Conservation (phyloP, 1,139 yeast genomes). For the Protomyces inundatus region DNA sequence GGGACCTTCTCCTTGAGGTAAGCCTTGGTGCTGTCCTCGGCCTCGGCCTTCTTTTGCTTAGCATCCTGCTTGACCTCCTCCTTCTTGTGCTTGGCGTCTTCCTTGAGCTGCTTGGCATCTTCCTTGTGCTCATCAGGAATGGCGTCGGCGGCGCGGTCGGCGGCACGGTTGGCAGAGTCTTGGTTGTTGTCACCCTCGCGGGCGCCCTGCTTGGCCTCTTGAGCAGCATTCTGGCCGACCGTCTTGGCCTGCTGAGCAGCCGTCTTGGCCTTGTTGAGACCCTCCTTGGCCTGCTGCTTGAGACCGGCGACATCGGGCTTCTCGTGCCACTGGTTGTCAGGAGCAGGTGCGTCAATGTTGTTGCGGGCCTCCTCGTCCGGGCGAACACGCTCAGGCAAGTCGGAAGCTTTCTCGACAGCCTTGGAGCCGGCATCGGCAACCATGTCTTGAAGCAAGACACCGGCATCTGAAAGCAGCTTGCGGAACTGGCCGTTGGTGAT, state of each 20-base stretch:
- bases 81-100: slow-evolving; percentile 12
- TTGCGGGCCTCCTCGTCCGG: slow-evolving; percentile 30
- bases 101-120: background rate
- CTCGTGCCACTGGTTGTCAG: slow-evolving; percentile 30
- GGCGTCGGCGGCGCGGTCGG: slow-evolving; percentile 19
- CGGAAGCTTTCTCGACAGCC: slow-evolving; percentile 22
- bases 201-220: slow-evolving; percentile 14
- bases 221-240: slow-evolving; percentile 4
- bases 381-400: slow-evolving; percentile 24
- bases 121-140: slow-evolving; percentile 1
- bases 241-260: slow-evolving; percentile 13
- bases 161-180: slow-evolving; percentile 13
- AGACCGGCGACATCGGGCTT: slow-evolving; percentile 27
- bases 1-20: slow-evolving; percentile 31
- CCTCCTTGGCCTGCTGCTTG: slow-evolving; percentile 24
- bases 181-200: slow-evolving; percentile 8
- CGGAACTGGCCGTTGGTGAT: slow-evolving; percentile 33
- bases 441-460: slow-evolving; percentile 31
- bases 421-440: slow-evolving; percentile 30
- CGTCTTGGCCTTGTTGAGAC: slow-evolving; percentile 10
- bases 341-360: slow-evolving; percentile 31
- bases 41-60: slow-evolving; percentile 21
- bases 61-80: slow-evolving; percentile 17
- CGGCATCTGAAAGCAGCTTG: slow-evolving; percentile 31
- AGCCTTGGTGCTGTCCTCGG: slow-evolving; percentile 15